Evolutionary conservation across 1,284 basidiomycete species (phyloP).

Genomic region (Apiotrichum domesticum): DNA sequence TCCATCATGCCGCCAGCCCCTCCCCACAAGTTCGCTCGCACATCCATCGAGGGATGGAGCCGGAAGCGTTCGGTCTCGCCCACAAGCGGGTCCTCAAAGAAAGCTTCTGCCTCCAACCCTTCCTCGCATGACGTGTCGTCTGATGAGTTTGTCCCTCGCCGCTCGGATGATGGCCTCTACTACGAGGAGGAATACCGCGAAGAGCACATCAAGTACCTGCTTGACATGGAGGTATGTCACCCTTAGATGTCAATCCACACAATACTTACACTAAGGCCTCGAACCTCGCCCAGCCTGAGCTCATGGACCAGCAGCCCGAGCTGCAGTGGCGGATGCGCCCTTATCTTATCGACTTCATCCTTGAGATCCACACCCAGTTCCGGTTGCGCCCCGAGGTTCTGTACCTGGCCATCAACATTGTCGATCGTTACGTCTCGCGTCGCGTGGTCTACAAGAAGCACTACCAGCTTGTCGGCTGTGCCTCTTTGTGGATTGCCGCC

Average conservation of each 20-base stretch:
- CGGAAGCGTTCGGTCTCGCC: slow-evolving; percentile 41
- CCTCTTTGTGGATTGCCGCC: slow-evolving; percentile 96
- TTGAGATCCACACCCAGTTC: slow-evolving; percentile 97
- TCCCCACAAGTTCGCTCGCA: slow-evolving; percentile 34
- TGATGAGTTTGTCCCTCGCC: slow-evolving; percentile 10
- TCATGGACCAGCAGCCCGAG: slow-evolving; percentile 98
- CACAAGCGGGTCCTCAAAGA: slow-evolving; percentile 16
- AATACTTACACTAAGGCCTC: slow-evolving; percentile 53
- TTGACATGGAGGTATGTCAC: slow-evolving; percentile 85
- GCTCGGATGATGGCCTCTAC: slow-evolving; percentile 45
- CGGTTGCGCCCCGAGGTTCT: slow-evolving; percentile 95
- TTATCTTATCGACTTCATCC: slow-evolving; percentile 95
- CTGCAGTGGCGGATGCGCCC: slow-evolving; percentile 98
- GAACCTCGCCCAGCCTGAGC: slow-evolving; percentile 81
- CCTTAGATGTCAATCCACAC: background rate
- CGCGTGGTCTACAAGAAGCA: slow-evolving; percentile 98
- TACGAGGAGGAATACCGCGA: slow-evolving; percentile 90
- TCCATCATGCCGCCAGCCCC: slow-evolving; percentile 37
- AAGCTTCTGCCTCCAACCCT: slow-evolving; percentile 2
- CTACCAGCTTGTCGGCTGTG: slow-evolving; percentile 97
- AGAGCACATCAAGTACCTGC: slow-evolving; percentile 90
- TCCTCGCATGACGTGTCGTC: background rate
- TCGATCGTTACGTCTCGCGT: slow-evolving; percentile 98
- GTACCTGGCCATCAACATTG: slow-evolving; percentile 96
- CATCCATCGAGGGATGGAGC: slow-evolving; percentile 37